Evolutionary conservation across 1,284 basidiomycete genomes (phyloP), one percentile per base, ranked within the genome.

Genomic region (Ceratobasidium sp.): DNA sequence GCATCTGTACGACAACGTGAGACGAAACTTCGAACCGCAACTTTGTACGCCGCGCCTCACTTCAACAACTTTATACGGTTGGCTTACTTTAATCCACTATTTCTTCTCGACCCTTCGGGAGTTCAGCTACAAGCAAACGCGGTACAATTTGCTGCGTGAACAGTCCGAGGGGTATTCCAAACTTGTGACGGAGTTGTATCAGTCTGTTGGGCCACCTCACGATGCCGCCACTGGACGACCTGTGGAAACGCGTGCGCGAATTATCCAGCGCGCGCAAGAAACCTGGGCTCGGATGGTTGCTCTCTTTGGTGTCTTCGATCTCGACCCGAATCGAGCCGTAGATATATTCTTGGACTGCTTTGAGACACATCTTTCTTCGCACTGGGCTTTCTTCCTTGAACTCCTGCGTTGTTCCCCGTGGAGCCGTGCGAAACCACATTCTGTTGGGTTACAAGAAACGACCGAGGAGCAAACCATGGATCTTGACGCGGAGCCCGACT

Each of bases 121-220:
- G 48, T 38, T 65, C 81, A 95, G 93, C 85, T 99, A 97, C 89
- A 98, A 97, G 84, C 98, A 99, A 85, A 96, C 96, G 86, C 99
- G 98, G 85, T 98, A 96, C 88, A 99, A 99, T 82, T 89, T 99
- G 46, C 89, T 99, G 12, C 93, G 98, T 55, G 98, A 99, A 86
- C 96, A 98, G 81, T 97, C 96, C 0, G 97, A 99, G 87, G 98
- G 98, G 5, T 99, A 96, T 86, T 95, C 95, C 82, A 96, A 97
- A 82, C 90, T 99, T 48, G 91, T 94, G 44, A 91, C 93, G 10
- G 95, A 97, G 82, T 86, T 68, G 94, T 94, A 4, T 91, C 92
- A 33, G 86, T 94, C 14, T 91, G 94, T 84, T 90, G 89, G 20
- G 82, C 88, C 48, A 84, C 85, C 38, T 90, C 92, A 80, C 90